Evolutionary conservation across 169 alveolate species (phyloP).

Genomic region (Cryptosporidium ryanae): DNA sequence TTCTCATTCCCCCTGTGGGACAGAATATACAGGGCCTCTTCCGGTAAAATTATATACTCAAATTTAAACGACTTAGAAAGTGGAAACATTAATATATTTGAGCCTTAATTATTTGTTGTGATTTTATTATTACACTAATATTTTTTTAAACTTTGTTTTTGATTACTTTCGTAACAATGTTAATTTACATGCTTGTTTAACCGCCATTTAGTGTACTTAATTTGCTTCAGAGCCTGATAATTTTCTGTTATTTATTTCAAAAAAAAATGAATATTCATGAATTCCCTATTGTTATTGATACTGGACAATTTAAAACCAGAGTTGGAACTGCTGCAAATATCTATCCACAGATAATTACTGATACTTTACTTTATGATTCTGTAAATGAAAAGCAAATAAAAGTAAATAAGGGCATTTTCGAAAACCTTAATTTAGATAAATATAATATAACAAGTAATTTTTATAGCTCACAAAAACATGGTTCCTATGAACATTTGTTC

Average conservation of each 20-base stretch:
- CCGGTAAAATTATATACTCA: slow-evolving; percentile 78
- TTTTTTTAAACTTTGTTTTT: not conserved
- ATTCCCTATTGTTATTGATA: slow-evolving; percentile 55
- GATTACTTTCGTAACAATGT: not conserved
- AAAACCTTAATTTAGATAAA: slow-evolving; percentile 4
- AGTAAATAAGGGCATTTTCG: not conserved
- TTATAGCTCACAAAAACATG: not conserved
- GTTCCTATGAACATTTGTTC: slow-evolving; percentile 4
- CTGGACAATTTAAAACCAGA: slow-evolving; percentile 65
- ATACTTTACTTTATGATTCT: slow-evolving; percentile 36
- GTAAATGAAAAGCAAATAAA: slow-evolving; percentile 16
- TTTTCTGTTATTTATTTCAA: not conserved
- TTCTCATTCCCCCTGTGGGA: slow-evolving; percentile 85
- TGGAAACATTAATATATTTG: not conserved
- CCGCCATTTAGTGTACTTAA: not conserved
- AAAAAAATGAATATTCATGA: slow-evolving; percentile 13
- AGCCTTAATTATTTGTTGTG: not conserved
- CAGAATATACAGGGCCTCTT: slow-evolving; percentile 88
- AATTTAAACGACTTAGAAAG: slow-evolving; percentile 8
- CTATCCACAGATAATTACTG: slow-evolving; percentile 27
- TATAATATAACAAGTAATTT: not conserved
- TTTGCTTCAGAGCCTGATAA: not conserved
- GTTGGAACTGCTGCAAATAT: slow-evolving; percentile 31
- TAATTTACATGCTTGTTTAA: not conserved
- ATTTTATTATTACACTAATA: not conserved